A percentile compares a stretch with the other conserved stretches of the same genome.
phyloP scores from a whole-genome alignment of 2,329 filamentous ascomycete species.

The Penicillium sp. region DNA sequence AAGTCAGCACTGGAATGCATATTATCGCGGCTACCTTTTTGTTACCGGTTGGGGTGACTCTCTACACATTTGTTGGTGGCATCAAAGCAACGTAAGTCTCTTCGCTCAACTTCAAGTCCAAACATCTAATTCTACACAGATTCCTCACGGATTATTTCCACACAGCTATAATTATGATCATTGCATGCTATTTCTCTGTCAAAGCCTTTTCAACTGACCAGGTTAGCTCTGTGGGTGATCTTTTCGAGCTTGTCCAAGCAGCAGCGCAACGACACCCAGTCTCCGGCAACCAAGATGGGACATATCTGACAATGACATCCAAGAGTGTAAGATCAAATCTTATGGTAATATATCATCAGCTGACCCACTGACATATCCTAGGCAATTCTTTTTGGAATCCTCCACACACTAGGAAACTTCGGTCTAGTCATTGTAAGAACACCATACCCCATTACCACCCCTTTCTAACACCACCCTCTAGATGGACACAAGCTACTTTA shows the following conservation, averaged over 20 bases:
- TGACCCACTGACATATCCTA: constrained; percentile 12
- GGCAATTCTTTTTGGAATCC: constrained; percentile 52
- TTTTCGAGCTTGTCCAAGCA: constrained; percentile 52
- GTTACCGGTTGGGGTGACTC: constrained; percentile 39
- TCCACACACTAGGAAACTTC: constrained; percentile 52
- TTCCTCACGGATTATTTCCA: constrained; percentile 55
- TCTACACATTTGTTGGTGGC: constrained; percentile 43
- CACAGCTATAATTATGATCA: constrained; percentile 54
- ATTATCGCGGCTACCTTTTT: constrained; percentile 52
- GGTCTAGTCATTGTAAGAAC: constrained; percentile 49
- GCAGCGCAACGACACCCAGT: constrained; percentile 49
- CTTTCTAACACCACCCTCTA: constrained; percentile 7
- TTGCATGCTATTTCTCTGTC: constrained; percentile 51
- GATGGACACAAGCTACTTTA: constrained; percentile 56
- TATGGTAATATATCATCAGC: rapidly evolving
- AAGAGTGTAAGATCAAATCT: constrained; percentile 45
- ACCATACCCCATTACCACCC: neutral
- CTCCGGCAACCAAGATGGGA: constrained; percentile 53
- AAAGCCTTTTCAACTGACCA: constrained; percentile 47
- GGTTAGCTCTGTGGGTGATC: constrained; percentile 48
- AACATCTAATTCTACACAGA: constrained; percentile 16
- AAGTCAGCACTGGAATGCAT: constrained; percentile 48
- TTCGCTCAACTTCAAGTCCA: neutral
- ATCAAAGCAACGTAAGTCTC: constrained; percentile 39
- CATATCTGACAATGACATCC: constrained; percentile 57